phyloP scores from a whole-genome alignment of 495 filamentous ascomycete species.

The Trichoderma virens region DNA sequence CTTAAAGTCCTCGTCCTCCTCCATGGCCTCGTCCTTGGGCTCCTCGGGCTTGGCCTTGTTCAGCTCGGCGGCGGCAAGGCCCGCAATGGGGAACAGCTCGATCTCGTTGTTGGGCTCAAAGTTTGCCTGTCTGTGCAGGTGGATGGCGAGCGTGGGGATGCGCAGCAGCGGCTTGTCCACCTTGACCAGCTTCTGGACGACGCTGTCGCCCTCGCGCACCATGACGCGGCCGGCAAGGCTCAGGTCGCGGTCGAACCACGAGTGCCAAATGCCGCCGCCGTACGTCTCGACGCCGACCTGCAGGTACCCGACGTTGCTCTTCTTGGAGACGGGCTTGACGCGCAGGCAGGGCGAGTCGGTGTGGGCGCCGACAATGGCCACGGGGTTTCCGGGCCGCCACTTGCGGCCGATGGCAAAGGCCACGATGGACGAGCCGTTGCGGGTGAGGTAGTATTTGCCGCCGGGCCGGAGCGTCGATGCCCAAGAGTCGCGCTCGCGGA shows the following conservation, averaged over 20 bases:
- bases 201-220: conserved; percentile 63
- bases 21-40: conserved; percentile 27
- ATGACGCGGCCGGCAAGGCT: conserved; percentile 84
- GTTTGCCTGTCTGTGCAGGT: conserved; percentile 74
- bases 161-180: conserved; percentile 84
- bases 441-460: conserved; percentile 92
- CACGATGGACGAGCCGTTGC: conserved; percentile 88
- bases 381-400: conserved; percentile 91
- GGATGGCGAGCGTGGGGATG: conserved; percentile 88
- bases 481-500: conserved; percentile 92
- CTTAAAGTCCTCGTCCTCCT: conserved; percentile 48
- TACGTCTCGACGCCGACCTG: conserved; percentile 97
- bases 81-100: conserved; percentile 88
- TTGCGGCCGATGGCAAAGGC: conserved; percentile 88
- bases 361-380: conserved; percentile 93
- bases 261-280: conserved; percentile 77
- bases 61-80: conserved; percentile 77
- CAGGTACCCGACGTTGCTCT: conserved; percentile 72
- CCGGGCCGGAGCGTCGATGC: conserved; percentile 68
- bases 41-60: conserved; percentile 51
- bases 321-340: conserved; percentile 91
- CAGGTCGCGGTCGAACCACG: conserved; percentile 93
- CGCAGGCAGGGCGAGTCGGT: conserved; percentile 89
- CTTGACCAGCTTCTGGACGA: conserved; percentile 80
- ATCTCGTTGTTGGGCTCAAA: conserved; percentile 96